A percentile compares a stretch with the other conserved stretches of the same genome.
phyloP scores from a whole-genome alignment of 352 stramenopile species.

The Pythium rishiriense region DNA sequence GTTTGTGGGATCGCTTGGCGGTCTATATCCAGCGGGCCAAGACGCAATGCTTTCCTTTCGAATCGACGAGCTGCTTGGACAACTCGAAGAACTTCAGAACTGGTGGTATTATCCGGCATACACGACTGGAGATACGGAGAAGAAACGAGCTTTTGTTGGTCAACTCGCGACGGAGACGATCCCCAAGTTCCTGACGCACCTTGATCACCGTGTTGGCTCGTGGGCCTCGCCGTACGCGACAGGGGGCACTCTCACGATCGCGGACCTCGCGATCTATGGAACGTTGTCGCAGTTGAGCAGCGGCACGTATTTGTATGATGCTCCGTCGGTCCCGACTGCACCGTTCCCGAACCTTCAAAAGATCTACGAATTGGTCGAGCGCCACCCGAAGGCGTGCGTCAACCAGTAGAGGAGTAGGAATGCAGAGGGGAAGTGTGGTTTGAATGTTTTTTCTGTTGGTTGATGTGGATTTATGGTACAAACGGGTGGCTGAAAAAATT shows the following conservation, averaged over 20 bases:
- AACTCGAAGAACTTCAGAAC: constrained; percentile 26
- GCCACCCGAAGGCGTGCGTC: neutral
- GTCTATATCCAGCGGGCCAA: constrained; percentile 42
- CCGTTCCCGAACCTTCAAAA: constrained; percentile 3
- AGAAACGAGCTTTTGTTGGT: constrained; percentile 29
- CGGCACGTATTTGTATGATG: constrained; percentile 4
- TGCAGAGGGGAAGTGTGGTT: neutral
- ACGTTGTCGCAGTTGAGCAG: constrained; percentile 39
- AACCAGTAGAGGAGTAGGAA: neutral
- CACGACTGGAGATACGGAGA: constrained; percentile 28
- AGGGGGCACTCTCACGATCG: constrained; percentile 38
- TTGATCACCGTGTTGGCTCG: constrained; percentile 39
- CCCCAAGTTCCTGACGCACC: constrained; percentile 36
- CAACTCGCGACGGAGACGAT: constrained; percentile 38
- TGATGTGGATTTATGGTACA: too few species aligned
- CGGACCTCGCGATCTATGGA: constrained; percentile 52
- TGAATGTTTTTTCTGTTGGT: too few species aligned
- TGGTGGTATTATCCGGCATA: constrained; percentile 34
- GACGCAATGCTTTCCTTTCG: constrained; percentile 36
- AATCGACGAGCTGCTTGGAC: constrained; percentile 55
- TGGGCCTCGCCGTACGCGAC: constrained; percentile 34
- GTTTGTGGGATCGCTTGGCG: constrained; percentile 52
- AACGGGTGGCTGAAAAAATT: too few species aligned
- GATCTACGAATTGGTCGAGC: constrained; percentile 8
- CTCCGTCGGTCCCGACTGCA: neutral